These are phyloP conservation scores for Hypoxylon subgilvum DNA, from an alignment of 495 filamentous ascomycete species.

Conservation along the genomic window DNA sequence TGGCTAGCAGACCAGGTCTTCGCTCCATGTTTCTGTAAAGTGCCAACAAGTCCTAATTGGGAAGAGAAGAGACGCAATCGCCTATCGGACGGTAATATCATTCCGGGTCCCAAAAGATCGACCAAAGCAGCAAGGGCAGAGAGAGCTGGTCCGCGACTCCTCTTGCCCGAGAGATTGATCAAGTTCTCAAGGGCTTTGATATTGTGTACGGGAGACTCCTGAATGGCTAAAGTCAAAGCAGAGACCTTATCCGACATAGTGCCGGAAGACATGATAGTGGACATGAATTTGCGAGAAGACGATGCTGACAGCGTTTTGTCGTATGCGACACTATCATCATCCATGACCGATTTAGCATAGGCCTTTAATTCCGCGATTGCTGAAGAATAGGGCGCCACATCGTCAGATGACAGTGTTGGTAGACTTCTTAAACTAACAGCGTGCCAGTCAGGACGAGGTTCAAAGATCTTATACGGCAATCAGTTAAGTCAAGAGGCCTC, in stretches of 20 bases:
- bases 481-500: constrained; percentile 23
- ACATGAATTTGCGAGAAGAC: constrained; percentile 91
- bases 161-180: constrained; percentile 79
- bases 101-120: constrained; percentile 88
- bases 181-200: constrained; percentile 85
- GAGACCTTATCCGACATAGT: constrained; percentile 97
- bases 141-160: constrained; percentile 91
- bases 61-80: constrained; percentile 79
- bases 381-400: constrained; percentile 58
- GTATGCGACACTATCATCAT: constrained; percentile 71
- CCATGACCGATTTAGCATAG: constrained; percentile 74
- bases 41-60: constrained; percentile 75
- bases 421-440: constrained; percentile 66
- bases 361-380: constrained; percentile 74
- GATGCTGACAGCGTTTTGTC: constrained; percentile 61
- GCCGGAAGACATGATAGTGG: constrained; percentile 94
- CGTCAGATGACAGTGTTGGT: constrained; percentile 50
- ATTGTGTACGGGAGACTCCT: constrained; percentile 94
- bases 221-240: constrained; percentile 86
- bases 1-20: constrained; percentile 69
- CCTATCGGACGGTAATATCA: constrained; percentile 79
- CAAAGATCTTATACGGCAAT: constrained; percentile 63
- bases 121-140: constrained; percentile 89
- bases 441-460: constrained; percentile 87
- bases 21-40: constrained; percentile 62